Evolutionary conservation across 1,139 yeast species (phyloP).

Genomic region (Protomyces macrosporus): DNA sequence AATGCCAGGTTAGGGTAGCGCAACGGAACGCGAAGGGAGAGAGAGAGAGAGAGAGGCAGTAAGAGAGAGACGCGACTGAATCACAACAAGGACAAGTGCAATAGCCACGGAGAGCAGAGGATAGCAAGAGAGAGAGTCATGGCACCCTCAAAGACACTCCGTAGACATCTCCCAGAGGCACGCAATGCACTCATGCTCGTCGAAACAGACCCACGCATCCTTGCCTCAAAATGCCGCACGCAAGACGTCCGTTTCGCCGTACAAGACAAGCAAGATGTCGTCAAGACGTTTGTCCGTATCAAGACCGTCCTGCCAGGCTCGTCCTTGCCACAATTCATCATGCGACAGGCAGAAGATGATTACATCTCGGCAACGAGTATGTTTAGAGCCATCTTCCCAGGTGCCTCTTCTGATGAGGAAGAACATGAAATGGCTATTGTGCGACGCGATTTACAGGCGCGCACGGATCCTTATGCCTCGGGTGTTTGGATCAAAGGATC

Average conservation of each 20-base stretch:
- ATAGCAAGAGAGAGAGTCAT: not conserved
- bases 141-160: constrained; percentile 14
- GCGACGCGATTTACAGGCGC: constrained; percentile 17
- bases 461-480: constrained; percentile 20
- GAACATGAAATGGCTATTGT: constrained; percentile 24
- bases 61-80: not conserved
- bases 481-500: constrained; percentile 27
- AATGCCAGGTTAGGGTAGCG: not conserved
- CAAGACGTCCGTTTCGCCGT: constrained; percentile 25
- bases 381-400: constrained; percentile 22
- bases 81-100: not conserved
- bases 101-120: not conserved
- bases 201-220: constrained; percentile 1
- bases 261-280: constrained; percentile 9
- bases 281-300: constrained; percentile 24
- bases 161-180: constrained; percentile 12
- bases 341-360: constrained; percentile 19
- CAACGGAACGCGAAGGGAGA: too few relatives aligned
- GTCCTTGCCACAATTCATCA: constrained; percentile 16
- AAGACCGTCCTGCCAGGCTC: constrained; percentile 16
- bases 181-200: constrained; percentile 11
- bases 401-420: constrained; percentile 4
- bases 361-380: constrained; percentile 26
- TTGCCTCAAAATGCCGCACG: constrained; percentile 16
- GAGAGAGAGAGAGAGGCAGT: not conserved